Percentiles rank a stretch among this genome's conserved stretches.
Conservation (phyloP, 1,284 basidiomycete genomes). For the Tylopilus sp. region DNA sequence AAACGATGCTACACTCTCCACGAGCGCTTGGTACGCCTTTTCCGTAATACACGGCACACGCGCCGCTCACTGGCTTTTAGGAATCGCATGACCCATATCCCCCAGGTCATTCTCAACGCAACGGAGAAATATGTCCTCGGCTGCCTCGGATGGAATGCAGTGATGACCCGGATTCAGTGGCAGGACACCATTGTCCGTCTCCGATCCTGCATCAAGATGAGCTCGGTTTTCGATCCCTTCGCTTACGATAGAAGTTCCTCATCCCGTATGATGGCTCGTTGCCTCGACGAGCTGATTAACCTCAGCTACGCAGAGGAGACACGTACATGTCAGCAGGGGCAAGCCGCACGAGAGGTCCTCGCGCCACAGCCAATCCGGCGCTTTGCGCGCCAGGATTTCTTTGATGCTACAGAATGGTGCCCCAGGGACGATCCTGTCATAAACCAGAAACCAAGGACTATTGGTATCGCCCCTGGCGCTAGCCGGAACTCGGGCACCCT, state of each 20-base stretch:
- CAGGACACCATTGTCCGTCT: slow-evolving; percentile 24
- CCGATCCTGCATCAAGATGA: slow-evolving; percentile 31
- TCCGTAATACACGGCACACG: neutral
- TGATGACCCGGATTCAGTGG: slow-evolving; percentile 27
- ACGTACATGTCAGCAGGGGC: neutral
- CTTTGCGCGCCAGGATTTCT: slow-evolving; percentile 11
- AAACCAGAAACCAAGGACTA: slow-evolving; percentile 27
- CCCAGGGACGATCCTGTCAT: slow-evolving; percentile 33
- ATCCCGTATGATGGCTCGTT: slow-evolving; percentile 17
- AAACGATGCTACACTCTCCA: slow-evolving; percentile 47
- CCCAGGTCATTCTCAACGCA: slow-evolving; percentile 28
- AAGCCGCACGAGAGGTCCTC: slow-evolving; percentile 5
- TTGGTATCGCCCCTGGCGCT: slow-evolving; percentile 32
- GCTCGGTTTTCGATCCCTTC: slow-evolving; percentile 29
- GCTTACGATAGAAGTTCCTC: slow-evolving; percentile 18
- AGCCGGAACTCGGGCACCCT: slow-evolving; percentile 1
- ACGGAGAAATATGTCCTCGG: slow-evolving; percentile 31
- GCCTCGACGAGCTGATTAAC: slow-evolving; percentile 25
- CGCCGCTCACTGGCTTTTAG: slow-evolving; percentile 20
- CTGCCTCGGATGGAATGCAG: slow-evolving; percentile 30
- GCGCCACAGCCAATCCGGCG: slow-evolving; percentile 17
- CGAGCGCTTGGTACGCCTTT: slow-evolving; percentile 40
- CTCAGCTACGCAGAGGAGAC: slow-evolving; percentile 4
- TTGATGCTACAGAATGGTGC: slow-evolving; percentile 27
- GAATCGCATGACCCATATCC: slow-evolving; percentile 30